Conservation (phyloP, 306 rosid species). For the Luffa acutangula region DNA sequence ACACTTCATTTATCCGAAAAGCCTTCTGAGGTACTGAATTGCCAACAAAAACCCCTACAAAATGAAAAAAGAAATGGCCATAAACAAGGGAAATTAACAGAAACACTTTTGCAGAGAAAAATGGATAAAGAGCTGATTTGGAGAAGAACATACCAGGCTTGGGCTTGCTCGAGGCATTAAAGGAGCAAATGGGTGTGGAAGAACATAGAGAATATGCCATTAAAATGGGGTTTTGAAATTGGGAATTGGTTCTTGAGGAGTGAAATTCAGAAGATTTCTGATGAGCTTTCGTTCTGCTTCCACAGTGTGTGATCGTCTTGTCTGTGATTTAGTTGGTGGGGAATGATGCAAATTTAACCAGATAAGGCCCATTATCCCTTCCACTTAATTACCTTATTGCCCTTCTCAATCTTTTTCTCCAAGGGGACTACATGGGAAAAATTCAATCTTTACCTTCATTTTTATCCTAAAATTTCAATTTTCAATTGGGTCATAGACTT, state of each 20-base stretch:
- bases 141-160: conserved; percentile 40
- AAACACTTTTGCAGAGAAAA: background rate
- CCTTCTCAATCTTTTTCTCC: conserved; percentile 7
- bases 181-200: conserved; percentile 46
- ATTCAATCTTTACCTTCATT: too few relatives aligned
- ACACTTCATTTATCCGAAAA: conserved; percentile 35
- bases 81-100: background rate
- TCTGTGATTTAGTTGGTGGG: conserved; percentile 5
- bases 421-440: too few relatives aligned
- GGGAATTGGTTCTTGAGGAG: background rate
- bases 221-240: background rate
- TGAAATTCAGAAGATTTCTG: background rate
- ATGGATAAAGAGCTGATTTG: background rate
- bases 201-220: conserved; percentile 51
- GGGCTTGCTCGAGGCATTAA: conserved; percentile 53
- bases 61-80: background rate
- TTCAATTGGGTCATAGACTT: too few relatives aligned
- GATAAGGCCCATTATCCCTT: conserved; percentile 26
- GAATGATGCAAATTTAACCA: background rate
- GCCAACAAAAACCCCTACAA: conserved; percentile 29
- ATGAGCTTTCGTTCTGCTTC: background rate
- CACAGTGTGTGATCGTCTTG: background rate
- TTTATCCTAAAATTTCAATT: too few relatives aligned
- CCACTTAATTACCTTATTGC: conserved; percentile 12
- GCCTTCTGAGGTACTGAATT: conserved; percentile 38